Evolutionary conservation across 2,329 filamentous ascomycete genomes (phyloP), one percentile per base, ranked within the genome.

Genomic region (Thermothelomyces thermophilus): DNA sequence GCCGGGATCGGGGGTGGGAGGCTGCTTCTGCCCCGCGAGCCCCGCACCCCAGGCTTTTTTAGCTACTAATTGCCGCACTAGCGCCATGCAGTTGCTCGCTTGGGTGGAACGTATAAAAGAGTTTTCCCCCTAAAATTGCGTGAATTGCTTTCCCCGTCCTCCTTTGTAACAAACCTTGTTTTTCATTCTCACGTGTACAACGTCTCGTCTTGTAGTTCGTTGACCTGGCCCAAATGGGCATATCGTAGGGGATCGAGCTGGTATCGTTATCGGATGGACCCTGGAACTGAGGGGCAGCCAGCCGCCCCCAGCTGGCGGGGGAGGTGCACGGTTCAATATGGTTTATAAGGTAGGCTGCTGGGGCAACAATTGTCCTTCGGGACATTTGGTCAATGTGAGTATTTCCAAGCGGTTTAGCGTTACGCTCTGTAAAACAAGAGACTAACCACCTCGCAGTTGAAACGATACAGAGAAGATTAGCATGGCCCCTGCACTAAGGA

Each of bases 401-500:
- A 55, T 53, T 22, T 17, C 39, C 39, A 6, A 57, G 16, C 5
- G 53, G 53, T 56, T 30, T 45, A 19, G 43, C 46, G 45, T 41
- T 46, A 36, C 50, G 33, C 54, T 56, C 31, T 40, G 36, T 33
- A 47, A 46, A 36, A 34, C 36, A 45, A 46, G 47, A 48, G 36
- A 34, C 45, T 50, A 53, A 55, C 46, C 40, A 47, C 41, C 30
- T 41, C 35, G 14, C 51, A 59, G 48, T 56, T 62, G 59, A 60
- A 62, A 61, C 59, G 57, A 58, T 62, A 82, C 77, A 83, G 79
- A 84, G 80, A 84, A 84, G 79, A 84, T 84, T 86, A 86, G 84
- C 83, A 86, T 86, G 83, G 83, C 83, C 83, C 79, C 78, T 83
- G 79, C 77, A 82, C 87, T 90, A 91, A 91, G 87, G 87, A 90